Conservation (phyloP, 2,329 filamentous ascomycete species). For the Verticillium zaregamsianum region DNA sequence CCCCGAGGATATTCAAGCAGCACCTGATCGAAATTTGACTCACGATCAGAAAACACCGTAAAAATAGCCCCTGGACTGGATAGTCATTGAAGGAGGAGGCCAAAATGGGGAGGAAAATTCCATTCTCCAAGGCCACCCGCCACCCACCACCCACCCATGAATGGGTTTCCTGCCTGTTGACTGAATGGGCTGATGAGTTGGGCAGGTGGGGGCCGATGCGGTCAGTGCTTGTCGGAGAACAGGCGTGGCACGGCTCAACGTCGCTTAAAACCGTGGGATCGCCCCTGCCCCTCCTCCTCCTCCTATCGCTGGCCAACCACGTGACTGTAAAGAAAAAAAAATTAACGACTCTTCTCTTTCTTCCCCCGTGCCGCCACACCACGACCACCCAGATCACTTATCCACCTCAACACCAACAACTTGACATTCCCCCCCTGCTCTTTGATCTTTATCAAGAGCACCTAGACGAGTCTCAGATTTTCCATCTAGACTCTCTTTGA, state of each 20-base stretch:
- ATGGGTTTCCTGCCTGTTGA: neutral
- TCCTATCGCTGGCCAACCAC: neutral
- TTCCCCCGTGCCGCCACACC: neutral
- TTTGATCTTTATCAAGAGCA: slow-evolving; percentile 3
- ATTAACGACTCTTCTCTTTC: slow-evolving; percentile 1
- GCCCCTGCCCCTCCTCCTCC: neutral
- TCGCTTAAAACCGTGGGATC: neutral
- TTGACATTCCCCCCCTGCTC: neutral
- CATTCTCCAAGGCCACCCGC: neutral
- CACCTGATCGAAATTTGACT: neutral
- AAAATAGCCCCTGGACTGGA: neutral
- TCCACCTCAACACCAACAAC: slow-evolving; percentile 1
- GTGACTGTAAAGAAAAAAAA: slow-evolving; percentile 1
- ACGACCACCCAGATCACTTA: neutral
- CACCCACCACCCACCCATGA: neutral
- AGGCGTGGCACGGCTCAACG: neutral
- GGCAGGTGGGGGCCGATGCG: neutral
- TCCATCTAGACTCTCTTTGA: neutral
- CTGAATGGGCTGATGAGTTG: neutral
- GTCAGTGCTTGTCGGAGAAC: neutral
- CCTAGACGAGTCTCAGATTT: neutral
- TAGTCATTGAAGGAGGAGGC: neutral
- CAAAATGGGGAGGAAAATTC: neutral
- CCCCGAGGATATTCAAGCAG: neutral
- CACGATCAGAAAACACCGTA: neutral